phyloP scores from a whole-genome alignment of 2,329 filamentous ascomycete genomes.

The Leptographium wingfieldii region DNA sequence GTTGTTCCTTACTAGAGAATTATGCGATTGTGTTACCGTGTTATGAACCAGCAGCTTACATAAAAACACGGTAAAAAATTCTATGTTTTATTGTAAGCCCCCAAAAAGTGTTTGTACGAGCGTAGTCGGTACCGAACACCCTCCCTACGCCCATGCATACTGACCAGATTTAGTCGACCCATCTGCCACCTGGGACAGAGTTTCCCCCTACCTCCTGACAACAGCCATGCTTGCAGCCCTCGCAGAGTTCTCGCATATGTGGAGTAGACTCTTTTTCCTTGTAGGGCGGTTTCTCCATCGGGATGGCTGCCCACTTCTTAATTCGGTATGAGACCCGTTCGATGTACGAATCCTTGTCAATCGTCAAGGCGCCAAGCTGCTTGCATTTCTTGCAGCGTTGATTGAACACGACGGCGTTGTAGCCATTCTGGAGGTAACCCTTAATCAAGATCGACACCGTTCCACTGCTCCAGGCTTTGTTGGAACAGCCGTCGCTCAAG shows the following conservation, averaged over 20 bases:
- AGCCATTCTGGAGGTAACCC: slow-evolving; percentile 16
- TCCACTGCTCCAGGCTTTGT: slow-evolving; percentile 20
- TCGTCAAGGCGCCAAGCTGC: slow-evolving; percentile 13
- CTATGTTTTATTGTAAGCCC: too few species aligned
- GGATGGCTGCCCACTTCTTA: slow-evolving; percentile 22
- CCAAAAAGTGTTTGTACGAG: too few species aligned
- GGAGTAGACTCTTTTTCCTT: slow-evolving; percentile 7
- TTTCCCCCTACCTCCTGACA: slow-evolving; percentile 11
- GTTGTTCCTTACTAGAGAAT: too few species aligned
- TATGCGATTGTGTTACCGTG: too few species aligned
- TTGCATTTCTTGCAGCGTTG: slow-evolving; percentile 23
- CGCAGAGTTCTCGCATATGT: slow-evolving; percentile 19
- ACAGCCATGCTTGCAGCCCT: slow-evolving; percentile 23
- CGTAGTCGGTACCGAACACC: too few species aligned
- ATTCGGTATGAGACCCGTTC: slow-evolving; percentile 24
- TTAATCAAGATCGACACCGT: slow-evolving; percentile 22
- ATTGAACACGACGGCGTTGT: slow-evolving; percentile 25
- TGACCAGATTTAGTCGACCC: too few species aligned
- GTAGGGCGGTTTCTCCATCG: slow-evolving; percentile 8
- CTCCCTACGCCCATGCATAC: too few species aligned
- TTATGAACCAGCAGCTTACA: too few species aligned
- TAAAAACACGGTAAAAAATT: too few species aligned
- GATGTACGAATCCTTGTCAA: slow-evolving; percentile 20
- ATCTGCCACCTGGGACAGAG: background rate
- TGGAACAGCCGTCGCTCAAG: slow-evolving; percentile 10